Percentiles rank a stretch among this genome's conserved stretches.
Evolutionary conservation across 192 early-diverging fungal genomes (phyloP).

Genomic region (Chytriomyces hyalinus): DNA sequence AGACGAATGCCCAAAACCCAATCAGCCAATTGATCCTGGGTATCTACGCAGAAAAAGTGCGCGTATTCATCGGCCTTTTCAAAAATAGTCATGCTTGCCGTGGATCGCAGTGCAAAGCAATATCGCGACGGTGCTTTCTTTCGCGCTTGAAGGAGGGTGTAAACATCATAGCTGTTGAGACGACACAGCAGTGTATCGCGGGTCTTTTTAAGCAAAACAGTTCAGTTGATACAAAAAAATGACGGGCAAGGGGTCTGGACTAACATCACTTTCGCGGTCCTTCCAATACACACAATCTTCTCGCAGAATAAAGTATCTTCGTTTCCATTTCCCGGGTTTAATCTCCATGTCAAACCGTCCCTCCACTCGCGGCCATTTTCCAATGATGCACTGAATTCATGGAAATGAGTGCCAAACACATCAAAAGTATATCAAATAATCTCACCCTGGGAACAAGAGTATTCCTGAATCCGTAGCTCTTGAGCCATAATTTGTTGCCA

Average conservation of each 20-base stretch:
- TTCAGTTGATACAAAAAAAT: neutral
- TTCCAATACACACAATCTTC: conserved; percentile 71
- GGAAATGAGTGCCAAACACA: no score
- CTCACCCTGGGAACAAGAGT: conserved; percentile 66
- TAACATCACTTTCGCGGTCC: conserved; percentile 65
- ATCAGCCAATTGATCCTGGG: conserved; percentile 68
- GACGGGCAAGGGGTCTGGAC: neutral
- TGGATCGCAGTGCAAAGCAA: conserved; percentile 85
- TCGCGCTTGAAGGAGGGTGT: conserved; percentile 68
- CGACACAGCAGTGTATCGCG: conserved; percentile 50
- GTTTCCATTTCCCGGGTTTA: conserved; percentile 87
- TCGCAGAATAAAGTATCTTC: conserved; percentile 71
- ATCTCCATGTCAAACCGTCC: conserved; percentile 76
- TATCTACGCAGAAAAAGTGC: conserved; percentile 71
- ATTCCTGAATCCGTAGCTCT: conserved; percentile 68
- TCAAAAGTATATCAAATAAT: no score
- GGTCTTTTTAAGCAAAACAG: neutral
- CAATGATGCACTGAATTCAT: conserved; percentile 48
- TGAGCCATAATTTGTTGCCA: conserved; percentile 78
- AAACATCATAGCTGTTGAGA: conserved; percentile 82
- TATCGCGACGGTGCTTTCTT: conserved; percentile 77
- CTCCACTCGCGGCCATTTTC: conserved; percentile 57
- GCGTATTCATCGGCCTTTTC: conserved; percentile 86
- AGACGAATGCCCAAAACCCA: conserved; percentile 74
- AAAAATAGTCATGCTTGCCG: conserved; percentile 76